A percentile compares a stretch with the other conserved stretches of the same genome.
These are phyloP conservation scores for Colletotrichum sp. DNA, from an alignment of 2,329 filamentous ascomycete genomes.

Conservation along the genomic window DNA sequence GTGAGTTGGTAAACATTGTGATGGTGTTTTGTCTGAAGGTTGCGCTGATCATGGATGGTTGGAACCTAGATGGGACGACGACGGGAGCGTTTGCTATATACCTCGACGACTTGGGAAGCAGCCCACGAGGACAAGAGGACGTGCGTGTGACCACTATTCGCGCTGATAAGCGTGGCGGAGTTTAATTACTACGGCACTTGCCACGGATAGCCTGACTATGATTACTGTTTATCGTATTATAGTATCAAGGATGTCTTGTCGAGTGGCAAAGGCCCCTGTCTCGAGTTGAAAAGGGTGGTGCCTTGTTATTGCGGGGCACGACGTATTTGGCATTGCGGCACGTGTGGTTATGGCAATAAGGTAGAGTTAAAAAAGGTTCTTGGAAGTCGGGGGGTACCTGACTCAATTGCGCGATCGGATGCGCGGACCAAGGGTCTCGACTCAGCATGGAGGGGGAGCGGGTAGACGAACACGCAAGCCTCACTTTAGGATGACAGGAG, in stretches of 20 bases:
- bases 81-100: background rate
- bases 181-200: background rate
- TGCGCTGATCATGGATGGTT: background rate
- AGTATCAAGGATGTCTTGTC: background rate
- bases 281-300: background rate
- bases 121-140: background rate
- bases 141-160: background rate
- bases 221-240: background rate
- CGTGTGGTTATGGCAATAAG: background rate
- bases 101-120: background rate
- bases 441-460: background rate
- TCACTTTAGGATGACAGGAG: background rate
- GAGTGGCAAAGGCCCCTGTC: background rate
- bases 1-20: background rate
- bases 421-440: background rate
- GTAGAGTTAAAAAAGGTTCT: background rate
- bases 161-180: background rate
- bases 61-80: background rate
- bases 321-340: background rate
- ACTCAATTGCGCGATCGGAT: background rate
- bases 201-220: background rate
- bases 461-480: background rate
- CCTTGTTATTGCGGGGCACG: background rate
- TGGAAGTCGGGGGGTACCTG: background rate
- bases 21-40: background rate